Conservation (phyloP, 2,329 filamentous ascomycete genomes). For the Fusarium palustre region DNA sequence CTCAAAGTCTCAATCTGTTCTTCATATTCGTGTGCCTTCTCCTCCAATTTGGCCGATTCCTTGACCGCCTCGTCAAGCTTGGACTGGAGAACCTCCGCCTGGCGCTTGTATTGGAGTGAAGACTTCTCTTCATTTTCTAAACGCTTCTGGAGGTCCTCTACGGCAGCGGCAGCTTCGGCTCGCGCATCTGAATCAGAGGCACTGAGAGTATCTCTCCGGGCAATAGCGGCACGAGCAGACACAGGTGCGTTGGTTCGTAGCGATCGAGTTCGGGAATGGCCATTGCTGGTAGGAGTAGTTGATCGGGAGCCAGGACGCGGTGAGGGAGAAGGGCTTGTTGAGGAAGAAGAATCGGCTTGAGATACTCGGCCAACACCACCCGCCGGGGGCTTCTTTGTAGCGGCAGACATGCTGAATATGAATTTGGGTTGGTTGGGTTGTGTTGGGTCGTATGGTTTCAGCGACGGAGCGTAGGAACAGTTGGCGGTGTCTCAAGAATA, state of each 20-base stretch:
- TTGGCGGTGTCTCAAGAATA: conserved; percentile 26
- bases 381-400: conserved; percentile 65
- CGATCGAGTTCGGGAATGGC: conserved; percentile 70
- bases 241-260: conserved; percentile 73
- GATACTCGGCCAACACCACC: conserved; percentile 61
- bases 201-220: conserved; percentile 65
- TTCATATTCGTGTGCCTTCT: conserved; percentile 86
- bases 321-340: conserved; percentile 54
- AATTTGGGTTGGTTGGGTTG: conserved; percentile 26
- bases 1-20: conserved; percentile 83
- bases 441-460: conserved; percentile 29
- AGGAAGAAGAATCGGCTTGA: conserved; percentile 53
- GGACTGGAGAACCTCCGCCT: conserved; percentile 84
- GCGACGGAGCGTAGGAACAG: conserved; percentile 24
- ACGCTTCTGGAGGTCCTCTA: conserved; percentile 87
- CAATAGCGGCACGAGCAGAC: conserved; percentile 78
- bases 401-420: conserved; percentile 60
- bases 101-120: conserved; percentile 84
- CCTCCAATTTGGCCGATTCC: conserved; percentile 89
- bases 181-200: conserved; percentile 77
- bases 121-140: conserved; percentile 82
- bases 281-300: conserved; percentile 56
- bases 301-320: conserved; percentile 55
- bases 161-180: conserved; percentile 80
- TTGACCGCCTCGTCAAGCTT: conserved; percentile 85